A percentile compares a stretch with the other conserved stretches of the same genome.
Evolutionary conservation across 2,329 filamentous ascomycete species (phyloP).

Genomic region (Aspergillus pseudonomiae): DNA sequence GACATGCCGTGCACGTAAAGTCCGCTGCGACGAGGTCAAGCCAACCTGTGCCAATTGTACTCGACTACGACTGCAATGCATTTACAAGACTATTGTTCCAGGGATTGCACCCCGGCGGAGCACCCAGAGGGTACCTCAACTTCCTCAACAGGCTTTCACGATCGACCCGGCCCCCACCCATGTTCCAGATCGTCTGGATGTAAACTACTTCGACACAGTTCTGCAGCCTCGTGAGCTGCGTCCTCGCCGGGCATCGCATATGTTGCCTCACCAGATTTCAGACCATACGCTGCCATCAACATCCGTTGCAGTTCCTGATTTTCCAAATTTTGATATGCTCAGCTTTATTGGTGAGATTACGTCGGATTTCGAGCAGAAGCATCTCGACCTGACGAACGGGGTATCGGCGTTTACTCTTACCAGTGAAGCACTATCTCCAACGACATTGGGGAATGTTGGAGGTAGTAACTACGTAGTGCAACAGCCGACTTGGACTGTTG

Average conservation of each 20-base stretch:
- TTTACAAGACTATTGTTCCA: slow-evolving; percentile 31
- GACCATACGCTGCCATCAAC: slow-evolving; percentile 14
- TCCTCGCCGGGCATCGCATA: slow-evolving; percentile 1
- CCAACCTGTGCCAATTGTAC: slow-evolving; percentile 39
- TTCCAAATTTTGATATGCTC: slow-evolving; percentile 38
- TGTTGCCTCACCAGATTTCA: neutral
- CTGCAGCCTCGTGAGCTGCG: slow-evolving; percentile 30
- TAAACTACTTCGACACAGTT: slow-evolving; percentile 34
- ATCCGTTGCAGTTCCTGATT: slow-evolving; percentile 9
- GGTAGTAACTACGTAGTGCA: neutral
- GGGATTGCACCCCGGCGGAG: slow-evolving; percentile 14
- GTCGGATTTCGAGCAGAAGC: slow-evolving; percentile 39
- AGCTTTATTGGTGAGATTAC: slow-evolving; percentile 41
- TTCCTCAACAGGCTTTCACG: neutral
- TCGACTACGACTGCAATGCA: slow-evolving; percentile 34
- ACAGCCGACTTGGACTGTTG: neutral
- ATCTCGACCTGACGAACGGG: slow-evolving; percentile 33
- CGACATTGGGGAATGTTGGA: neutral
- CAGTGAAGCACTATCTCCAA: slow-evolving; percentile 14
- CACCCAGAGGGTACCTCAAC: neutral
- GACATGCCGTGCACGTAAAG: slow-evolving; percentile 40
- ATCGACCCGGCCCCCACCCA: neutral
- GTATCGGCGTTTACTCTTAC: slow-evolving; percentile 17
- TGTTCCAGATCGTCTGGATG: slow-evolving; percentile 22
- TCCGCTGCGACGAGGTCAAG: slow-evolving; percentile 40